phyloP scores from a whole-genome alignment of 1,139 yeast genomes.

The Candida tetrigidarum region DNA sequence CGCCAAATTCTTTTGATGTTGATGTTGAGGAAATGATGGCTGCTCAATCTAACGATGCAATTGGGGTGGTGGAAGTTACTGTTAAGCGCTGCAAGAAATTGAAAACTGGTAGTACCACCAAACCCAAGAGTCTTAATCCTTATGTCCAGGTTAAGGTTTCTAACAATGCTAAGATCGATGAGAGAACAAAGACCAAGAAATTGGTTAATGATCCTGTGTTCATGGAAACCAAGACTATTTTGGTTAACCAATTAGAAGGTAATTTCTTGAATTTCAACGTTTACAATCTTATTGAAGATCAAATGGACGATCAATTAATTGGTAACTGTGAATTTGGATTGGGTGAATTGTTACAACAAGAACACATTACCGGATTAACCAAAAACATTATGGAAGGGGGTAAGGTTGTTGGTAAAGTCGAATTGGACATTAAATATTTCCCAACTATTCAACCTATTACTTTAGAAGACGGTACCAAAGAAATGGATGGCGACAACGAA shows the following conservation, averaged over 20 bases:
- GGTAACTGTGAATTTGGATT: conserved; percentile 63
- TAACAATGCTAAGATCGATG: conserved; percentile 45
- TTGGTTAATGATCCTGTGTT: conserved; percentile 60
- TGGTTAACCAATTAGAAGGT: conserved; percentile 62
- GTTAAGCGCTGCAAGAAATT: conserved; percentile 56
- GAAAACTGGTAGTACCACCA: conserved; percentile 43
- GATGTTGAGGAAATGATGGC: conserved; percentile 74
- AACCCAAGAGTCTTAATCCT: conserved; percentile 58
- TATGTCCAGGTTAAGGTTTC: conserved; percentile 56
- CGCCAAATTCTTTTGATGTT: conserved; percentile 79
- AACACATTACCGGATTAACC: conserved; percentile 34
- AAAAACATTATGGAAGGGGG: conserved; percentile 53
- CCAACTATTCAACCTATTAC: conserved; percentile 55
- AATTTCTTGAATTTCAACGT: conserved; percentile 57
- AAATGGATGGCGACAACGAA: conserved; percentile 56
- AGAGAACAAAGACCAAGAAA: conserved; percentile 61
- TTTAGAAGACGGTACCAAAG: conserved; percentile 55
- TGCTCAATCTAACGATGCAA: conserved; percentile 63
- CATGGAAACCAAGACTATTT: conserved; percentile 64
- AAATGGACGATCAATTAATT: conserved; percentile 57
- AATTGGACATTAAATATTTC: conserved; percentile 66
- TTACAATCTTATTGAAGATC: conserved; percentile 52
- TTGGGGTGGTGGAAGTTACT: conserved; percentile 69
- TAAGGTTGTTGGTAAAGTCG: conserved; percentile 60
- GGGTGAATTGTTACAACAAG: conserved; percentile 61